Base-by-base conservation (phyloP, 75 land plant species). In the Sequoiadendron giganteum region DNA sequence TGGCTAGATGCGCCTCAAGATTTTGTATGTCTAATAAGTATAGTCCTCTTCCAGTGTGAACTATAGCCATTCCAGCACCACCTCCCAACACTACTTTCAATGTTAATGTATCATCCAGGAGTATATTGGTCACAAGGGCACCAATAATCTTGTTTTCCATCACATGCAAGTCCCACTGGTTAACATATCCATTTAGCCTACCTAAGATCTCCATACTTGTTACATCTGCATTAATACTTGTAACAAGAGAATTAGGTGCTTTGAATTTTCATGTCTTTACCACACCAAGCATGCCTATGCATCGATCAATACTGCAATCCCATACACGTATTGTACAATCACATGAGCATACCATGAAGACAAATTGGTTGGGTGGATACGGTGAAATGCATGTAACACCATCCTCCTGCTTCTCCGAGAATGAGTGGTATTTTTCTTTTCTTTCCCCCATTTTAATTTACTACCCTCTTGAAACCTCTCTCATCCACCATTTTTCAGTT, bases 141-240 rank as follows among this genome's bases (percentile, higher is more conserved):
- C n/a, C 70, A 65, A 65, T 65, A n/a, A n/a, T n/a, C 70, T 65
- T 65, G 70, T 65, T 65, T 65, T n/a, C 70, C 70, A 65, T 65
- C 70, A 65, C n/a, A 65, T n/a, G 70, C 25, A 65, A 65, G 70
- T 65, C 70, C 70, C 70, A 65, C 28, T 65, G 70, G 70, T 65
- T 65, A 65, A 65, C 70, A 25, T 65, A 65, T 65, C 70, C 70
- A 65, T 65, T n/a, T 9, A 65, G 28, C 21, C 70, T n/a, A 65
- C 70, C 25, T 25, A n/a, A 65, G n/a, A 65, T 25, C 25, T 25
- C 70, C 70, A 25, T 65, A 65, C 70, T 65, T 25, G 70, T 5
- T 65, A 25, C 70, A 65, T 65, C 70, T 8, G 70, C 70, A 65
- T 65, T n/a, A 65, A 65, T 65, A 65, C 70, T 65, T 5, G 70